Percentiles rank a stretch among this genome's conserved stretches.
Conservation (phyloP, 495 filamentous ascomycete species). For the Astrocystis sublimbata region DNA sequence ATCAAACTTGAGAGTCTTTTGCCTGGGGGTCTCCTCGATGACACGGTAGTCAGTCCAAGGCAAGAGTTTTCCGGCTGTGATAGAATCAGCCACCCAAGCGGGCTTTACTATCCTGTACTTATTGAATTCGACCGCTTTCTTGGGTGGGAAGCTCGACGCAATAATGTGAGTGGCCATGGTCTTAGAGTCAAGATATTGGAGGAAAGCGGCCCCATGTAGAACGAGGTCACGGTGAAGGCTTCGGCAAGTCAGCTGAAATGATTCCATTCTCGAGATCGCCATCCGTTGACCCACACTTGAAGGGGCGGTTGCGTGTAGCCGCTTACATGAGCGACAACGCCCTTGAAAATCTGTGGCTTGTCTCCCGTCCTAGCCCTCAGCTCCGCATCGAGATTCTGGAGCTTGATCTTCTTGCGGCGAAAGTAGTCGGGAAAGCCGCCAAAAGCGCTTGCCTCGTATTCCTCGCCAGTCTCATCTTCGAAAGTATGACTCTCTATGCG, state of each 20-base stretch:
- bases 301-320: slow-evolving; percentile 92
- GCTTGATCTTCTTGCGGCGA: slow-evolving; percentile 89
- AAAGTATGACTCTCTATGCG: slow-evolving; percentile 72
- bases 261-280: neutral
- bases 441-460: slow-evolving; percentile 85
- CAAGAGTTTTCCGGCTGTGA: slow-evolving; percentile 74
- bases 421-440: slow-evolving; percentile 90
- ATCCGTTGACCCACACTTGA: slow-evolving; percentile 55
- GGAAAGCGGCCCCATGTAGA: slow-evolving; percentile 85
- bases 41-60: slow-evolving; percentile 84
- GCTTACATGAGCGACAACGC: slow-evolving; percentile 84
- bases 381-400: slow-evolving; percentile 89
- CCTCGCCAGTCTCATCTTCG: slow-evolving; percentile 74
- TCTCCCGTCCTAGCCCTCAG: slow-evolving; percentile 63
- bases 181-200: slow-evolving; percentile 94
- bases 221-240: slow-evolving; percentile 79
- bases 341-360: slow-evolving; percentile 83
- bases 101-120: slow-evolving; percentile 92
- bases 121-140: slow-evolving; percentile 83
- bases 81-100: slow-evolving; percentile 92
- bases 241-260: neutral
- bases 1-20: slow-evolving; percentile 68
- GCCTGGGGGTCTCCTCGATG: slow-evolving; percentile 76
- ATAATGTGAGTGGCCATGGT: slow-evolving; percentile 94
- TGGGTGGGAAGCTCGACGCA: slow-evolving; percentile 82